Evolutionary conservation across 352 stramenopile species (phyloP), one percentile per base, ranked within the genome.

Genomic region (Phytopythium mirpurense): DNA sequence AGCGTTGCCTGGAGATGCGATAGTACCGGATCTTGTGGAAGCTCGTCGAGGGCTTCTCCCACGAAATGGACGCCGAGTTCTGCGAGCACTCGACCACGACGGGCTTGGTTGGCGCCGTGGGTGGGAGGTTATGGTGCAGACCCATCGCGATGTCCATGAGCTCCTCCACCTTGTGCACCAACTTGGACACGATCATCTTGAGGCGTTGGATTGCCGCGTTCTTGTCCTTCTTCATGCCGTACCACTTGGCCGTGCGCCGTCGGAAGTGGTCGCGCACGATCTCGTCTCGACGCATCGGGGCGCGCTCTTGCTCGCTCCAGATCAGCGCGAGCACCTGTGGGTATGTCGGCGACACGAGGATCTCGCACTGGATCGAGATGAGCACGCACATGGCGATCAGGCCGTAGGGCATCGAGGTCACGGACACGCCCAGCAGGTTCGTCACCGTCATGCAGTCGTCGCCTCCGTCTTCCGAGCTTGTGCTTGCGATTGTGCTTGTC

Each of bases 91-190:
- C 78, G 11, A 88, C 54, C 15, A 77, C 56, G 15, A 58, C 47
- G 15, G 82, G 81, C 31, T 84, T 82, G 2, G 68, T 61, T 3
- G 83, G 85, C 9, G 85, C 79, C 67, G 92, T 88, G 3, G 85
- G 85, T 8, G 85, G 85, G 15, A 95, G 53, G 38, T 89, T 93
- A 59, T 93, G 76, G 53, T 95, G 75, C 9, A 95, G 38, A 0
- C 83, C 85, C 60, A 90, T 83, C 0, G 85, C 85, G 36, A 95
- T 93, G 51, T 95, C 85, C 83, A 95, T 92, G 36, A 95, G 72
- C 51, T 95, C 85, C 61, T 93, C 81, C 9, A 93, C 81, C 48
- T 93, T 93, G 54, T 95, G 83, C 0, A 95, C 85, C 1, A 93
- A 67, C 56, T 93, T 93, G 0, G 81, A 92, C 6, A 95, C 85